Evolutionary conservation across 1,284 basidiomycete genomes (phyloP).

Genomic region (Hortiboletus rubellus): DNA sequence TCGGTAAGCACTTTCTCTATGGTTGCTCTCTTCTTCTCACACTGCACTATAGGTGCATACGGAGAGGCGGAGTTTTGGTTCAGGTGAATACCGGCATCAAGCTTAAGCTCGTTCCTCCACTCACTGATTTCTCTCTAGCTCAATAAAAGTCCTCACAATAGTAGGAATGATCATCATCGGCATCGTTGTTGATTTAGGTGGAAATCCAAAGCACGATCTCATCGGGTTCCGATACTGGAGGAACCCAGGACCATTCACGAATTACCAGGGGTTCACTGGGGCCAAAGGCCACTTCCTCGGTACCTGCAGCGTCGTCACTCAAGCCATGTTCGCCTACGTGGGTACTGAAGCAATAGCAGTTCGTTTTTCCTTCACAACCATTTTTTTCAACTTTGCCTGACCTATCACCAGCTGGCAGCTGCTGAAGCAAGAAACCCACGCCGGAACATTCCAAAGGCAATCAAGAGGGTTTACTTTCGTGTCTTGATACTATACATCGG

Average conservation of each 20-base stretch:
- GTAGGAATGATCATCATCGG: slow-evolving; percentile 46
- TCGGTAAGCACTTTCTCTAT: slow-evolving; percentile 32
- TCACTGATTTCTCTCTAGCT: slow-evolving; percentile 22
- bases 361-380: slow-evolving; percentile 1
- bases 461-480: slow-evolving; percentile 53
- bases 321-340: slow-evolving; percentile 50
- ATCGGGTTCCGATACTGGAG: slow-evolving; percentile 50
- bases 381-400: not conserved
- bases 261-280: slow-evolving; percentile 32
- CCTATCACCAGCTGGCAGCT: slow-evolving; percentile 44
- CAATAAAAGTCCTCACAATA: slow-evolving; percentile 47
- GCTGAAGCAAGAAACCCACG: slow-evolving; percentile 43
- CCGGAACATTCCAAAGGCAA: slow-evolving; percentile 40
- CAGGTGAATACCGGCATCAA: slow-evolving; percentile 10
- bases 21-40: not conserved
- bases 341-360: slow-evolving; percentile 60
- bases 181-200: slow-evolving; percentile 45
- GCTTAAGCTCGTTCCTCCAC: not conserved
- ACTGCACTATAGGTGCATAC: slow-evolving; percentile 36
- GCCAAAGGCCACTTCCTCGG: slow-evolving; percentile 45
- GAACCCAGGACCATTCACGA: slow-evolving; percentile 42
- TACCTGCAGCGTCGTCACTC: slow-evolving; percentile 46
- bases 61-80: slow-evolving; percentile 60
- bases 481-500: slow-evolving; percentile 54
- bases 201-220: slow-evolving; percentile 40